phyloP scores from a whole-genome alignment of 2,329 filamentous ascomycete genomes.

The Knufia fluminis region DNA sequence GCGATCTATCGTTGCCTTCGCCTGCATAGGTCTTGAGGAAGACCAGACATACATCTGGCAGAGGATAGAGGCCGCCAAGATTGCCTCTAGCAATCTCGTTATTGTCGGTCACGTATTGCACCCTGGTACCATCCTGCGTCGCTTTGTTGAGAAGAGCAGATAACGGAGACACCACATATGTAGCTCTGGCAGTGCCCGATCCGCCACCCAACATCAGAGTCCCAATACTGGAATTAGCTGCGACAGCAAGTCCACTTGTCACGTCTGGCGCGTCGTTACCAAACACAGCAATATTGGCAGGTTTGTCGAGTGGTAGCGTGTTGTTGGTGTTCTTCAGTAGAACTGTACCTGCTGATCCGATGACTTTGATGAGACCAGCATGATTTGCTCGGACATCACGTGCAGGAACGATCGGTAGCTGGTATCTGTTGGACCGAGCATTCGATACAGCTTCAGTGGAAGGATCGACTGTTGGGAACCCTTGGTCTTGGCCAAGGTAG shows the following conservation, averaged over 20 bases:
- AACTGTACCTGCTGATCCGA: constrained; percentile 27
- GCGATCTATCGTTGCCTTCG: constrained; percentile 35
- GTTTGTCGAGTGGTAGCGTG: constrained; percentile 41
- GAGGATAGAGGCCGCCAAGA: constrained; percentile 19
- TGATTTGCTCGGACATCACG: constrained; percentile 43
- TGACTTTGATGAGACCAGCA: constrained; percentile 27
- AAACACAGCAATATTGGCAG: constrained; percentile 40
- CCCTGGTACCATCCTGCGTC: constrained; percentile 20
- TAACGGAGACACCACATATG: constrained; percentile 25
- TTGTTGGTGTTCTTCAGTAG: constrained; percentile 43
- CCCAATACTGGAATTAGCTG: constrained; percentile 42
- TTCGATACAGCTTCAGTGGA: too few relatives aligned
- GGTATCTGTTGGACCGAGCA: too few relatives aligned
- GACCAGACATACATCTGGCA: constrained; percentile 45
- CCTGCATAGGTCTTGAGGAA: constrained; percentile 50
- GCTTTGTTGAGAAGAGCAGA: constrained; percentile 24
- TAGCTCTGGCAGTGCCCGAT: constrained; percentile 25
- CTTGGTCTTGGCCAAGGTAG: constrained; percentile 35
- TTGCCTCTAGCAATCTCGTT: constrained; percentile 30
- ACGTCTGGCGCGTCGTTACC: constrained; percentile 38
- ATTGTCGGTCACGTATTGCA: constrained; percentile 33
- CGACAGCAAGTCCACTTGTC: constrained; percentile 34
- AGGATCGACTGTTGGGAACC: constrained; percentile 44
- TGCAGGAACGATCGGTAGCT: too few relatives aligned
- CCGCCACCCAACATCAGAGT: constrained; percentile 24